phyloP scores from a whole-genome alignment of 106 monocot genomes.

The Iris macrosiphon region DNA sequence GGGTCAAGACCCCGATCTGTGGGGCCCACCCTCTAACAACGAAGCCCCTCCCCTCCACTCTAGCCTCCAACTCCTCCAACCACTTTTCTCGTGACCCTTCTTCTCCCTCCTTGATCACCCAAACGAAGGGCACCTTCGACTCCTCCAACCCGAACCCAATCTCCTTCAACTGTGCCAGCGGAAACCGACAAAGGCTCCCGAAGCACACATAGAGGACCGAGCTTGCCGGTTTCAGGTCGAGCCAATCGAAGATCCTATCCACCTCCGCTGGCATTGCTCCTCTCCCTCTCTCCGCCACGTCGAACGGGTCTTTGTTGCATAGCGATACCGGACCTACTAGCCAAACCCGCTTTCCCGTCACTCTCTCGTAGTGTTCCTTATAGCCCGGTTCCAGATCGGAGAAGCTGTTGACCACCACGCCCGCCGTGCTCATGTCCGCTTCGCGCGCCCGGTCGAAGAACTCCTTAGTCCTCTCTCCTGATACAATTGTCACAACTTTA shows the following conservation, averaged over 20 bases:
- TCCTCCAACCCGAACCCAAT: slow-evolving; percentile 29
- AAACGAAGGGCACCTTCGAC: slow-evolving; percentile 27
- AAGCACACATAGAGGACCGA: slow-evolving; percentile 41
- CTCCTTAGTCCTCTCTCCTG: slow-evolving; percentile 5
- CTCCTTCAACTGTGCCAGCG: slow-evolving; percentile 20
- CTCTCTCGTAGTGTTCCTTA: slow-evolving; percentile 19
- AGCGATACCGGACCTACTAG: slow-evolving; percentile 34
- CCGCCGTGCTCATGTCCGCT: slow-evolving; percentile 12
- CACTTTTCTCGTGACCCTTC: background rate
- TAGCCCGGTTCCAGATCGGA: slow-evolving; percentile 25
- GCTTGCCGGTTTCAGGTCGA: slow-evolving; percentile 9
- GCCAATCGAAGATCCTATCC: slow-evolving; percentile 16
- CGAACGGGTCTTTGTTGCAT: slow-evolving; percentile 3
- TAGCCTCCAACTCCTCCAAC: background rate
- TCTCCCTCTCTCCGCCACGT: slow-evolving; percentile 12
- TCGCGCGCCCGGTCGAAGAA: slow-evolving; percentile 10
- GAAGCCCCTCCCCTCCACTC: slow-evolving; percentile 7
- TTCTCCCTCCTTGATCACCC: slow-evolving; percentile 17
- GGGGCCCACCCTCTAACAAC: slow-evolving; percentile 22
- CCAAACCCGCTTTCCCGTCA: slow-evolving; percentile 21
- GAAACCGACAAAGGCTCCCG: slow-evolving; percentile 27
- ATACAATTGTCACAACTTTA: too few species aligned
- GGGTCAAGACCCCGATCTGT: slow-evolving; percentile 20
- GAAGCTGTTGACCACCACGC: slow-evolving; percentile 28
- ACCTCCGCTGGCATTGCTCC: background rate